Base-by-base conservation (phyloP, 768 basidiomycete genomes). In the Suillus ampliporus region DNA sequence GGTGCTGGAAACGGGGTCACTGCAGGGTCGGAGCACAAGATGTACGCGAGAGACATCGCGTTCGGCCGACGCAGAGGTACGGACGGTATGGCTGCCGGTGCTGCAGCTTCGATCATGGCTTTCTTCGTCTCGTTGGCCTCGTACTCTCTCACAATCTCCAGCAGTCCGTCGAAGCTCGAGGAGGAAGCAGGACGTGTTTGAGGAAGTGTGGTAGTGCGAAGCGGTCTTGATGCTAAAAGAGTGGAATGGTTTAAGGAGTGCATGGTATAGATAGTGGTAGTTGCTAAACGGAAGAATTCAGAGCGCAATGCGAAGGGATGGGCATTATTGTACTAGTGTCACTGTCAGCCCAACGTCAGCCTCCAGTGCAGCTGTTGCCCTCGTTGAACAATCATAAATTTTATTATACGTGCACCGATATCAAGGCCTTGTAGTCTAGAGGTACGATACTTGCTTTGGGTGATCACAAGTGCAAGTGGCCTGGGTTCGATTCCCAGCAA, bases 401-500 rank as follows among this genome's bases (percentile, higher is more conserved):
- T 3, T 3, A 19, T 26, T 3, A 56, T 56, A 26, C 5, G 8
- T 26, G 1, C 11, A 17, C 13, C n/a, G 13, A 21, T 28, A 35
- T 57, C 15, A 61, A 21, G 71, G 71, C 72, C 72, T 75, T 75
- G 71, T 72, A 68, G 71, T 74, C 71, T 73, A 74, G 71, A 74
- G 71, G 71, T 72, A 72, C 72, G 73, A 72, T 75, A 72, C 73
- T 72, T 72, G 72, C 72, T 75, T 72, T 72, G 73, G 71, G 71
- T 47, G 15, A 28, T 23, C 60, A 41, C 72, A 68, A 72, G 8
- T 74, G 69, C 72, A 74, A 77, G 75, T 77, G 76, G 67, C 74
- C 74, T 78, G 74, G 75, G 76, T 77, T 77, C 77, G 72, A 77
- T 74, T 78, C 75, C 72, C 77, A 73, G 76, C 67, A 68, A 75